Base-by-base conservation (phyloP, 1,139 yeast species). In the Spencermartinsiella ligniputridi region DNA sequence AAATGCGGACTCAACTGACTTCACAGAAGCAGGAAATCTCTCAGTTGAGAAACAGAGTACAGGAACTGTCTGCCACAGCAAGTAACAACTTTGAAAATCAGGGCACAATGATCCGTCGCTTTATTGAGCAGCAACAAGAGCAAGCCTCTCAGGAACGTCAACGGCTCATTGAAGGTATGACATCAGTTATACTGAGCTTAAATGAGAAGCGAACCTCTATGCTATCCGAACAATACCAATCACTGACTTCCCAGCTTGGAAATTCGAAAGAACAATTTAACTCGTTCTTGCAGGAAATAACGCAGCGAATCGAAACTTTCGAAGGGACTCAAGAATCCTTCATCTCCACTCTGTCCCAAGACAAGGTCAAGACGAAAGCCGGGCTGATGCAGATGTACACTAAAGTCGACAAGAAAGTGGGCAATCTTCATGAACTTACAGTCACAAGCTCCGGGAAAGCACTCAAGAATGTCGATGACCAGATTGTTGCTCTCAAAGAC, bases 111-210 rank as follows among this genome's bases (percentile, higher is more conserved):
- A 27, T 27, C n/a, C 32, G 32, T 11, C 8, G n/a, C 5, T 27
- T 27, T n/a, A n/a, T 27, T n/a, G 32, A 27, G 15, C 32, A 27
- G 32, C 32, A 27, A 15, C 32, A 27, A n/a, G 32, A 27, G 32
- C 32, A 27, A n/a, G 32, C 32, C 15, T 27, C 32, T n/a, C 32
- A 27, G 32, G 32, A 27, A 27, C 32, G 32, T 4, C 32, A 27
- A n/a, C 32, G 32, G 6, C 32, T 27, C 8, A 27, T 27, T n/a
- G 32, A 27, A n/a, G 32, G 32, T n/a, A 27, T 27, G 32, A 27
- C 32, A 11, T 27, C 32, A n/a, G 32, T 27, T n/a, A 27, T 27
- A 5, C n/a, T 27, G 32, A 27, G 13, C n/a, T n/a, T 27, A 15
- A 27, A 27, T n/a, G 32, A 27, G 15, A 27, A 27, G 32, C 8